phyloP scores from a whole-genome alignment of 2,329 filamentous ascomycete genomes.

The Aspergillus brunneoviolaceus region DNA sequence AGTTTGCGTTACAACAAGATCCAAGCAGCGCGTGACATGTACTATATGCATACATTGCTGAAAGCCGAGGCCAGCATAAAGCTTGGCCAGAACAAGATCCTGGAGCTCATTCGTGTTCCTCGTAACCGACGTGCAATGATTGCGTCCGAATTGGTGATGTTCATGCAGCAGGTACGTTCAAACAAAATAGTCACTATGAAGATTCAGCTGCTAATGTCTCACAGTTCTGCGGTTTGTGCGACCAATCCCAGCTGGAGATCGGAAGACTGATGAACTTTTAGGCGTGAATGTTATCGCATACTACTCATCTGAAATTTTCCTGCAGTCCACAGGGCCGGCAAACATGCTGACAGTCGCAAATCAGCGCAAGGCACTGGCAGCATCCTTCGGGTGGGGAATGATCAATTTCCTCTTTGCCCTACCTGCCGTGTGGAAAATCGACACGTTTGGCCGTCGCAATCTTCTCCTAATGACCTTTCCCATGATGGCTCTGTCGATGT shows the following conservation, averaged over 20 bases:
- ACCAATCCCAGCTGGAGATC: not conserved
- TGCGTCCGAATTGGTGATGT: constrained; percentile 65
- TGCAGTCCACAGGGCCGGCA: constrained; percentile 40
- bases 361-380: constrained; percentile 52
- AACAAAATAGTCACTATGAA: too few relatives aligned
- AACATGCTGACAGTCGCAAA: constrained; percentile 39
- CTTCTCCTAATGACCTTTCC: constrained; percentile 65
- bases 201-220: not conserved
- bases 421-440: constrained; percentile 65
- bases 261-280: not conserved
- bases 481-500: constrained; percentile 56
- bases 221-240: constrained; percentile 42
- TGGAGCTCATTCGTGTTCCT: constrained; percentile 60
- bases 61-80: constrained; percentile 59
- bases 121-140: constrained; percentile 62
- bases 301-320: constrained; percentile 62
- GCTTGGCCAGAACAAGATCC: constrained; percentile 51
- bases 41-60: constrained; percentile 55
- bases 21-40: constrained; percentile 47
- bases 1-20: constrained; percentile 45
- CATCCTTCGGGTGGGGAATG: constrained; percentile 61
- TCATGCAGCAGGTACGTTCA: constrained; percentile 59
- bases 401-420: constrained; percentile 66
- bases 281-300: constrained; percentile 57
- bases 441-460: constrained; percentile 66